Base-by-base conservation (phyloP, 371 early-diverging fungal genomes). In the Quaeritorhiza haematococci region DNA sequence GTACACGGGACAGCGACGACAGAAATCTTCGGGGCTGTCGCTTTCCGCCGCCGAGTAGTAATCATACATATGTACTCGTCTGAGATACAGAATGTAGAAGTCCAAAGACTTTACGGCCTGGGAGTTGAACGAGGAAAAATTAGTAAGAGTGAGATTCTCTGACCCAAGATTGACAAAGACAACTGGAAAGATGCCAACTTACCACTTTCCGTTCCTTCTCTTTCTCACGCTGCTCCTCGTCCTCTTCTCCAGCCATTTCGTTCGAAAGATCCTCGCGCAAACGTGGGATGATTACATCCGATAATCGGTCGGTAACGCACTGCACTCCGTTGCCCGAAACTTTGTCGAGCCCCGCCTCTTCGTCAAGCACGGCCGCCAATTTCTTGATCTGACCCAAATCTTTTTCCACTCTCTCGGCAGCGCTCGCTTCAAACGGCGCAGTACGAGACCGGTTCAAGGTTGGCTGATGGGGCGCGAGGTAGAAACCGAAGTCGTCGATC, bases 1-100 rank as follows among this genome's bases (percentile, higher is more conserved):
- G 10, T 60, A 38, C 17, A 71, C 42, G 41, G 58, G 49, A 13
- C 59, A 48, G 30, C 71, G 63, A 56, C 94, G 83, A 28, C 68
- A 59, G 60, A 93, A 84, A 64, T 94, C 95, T 64, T 94, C 92
- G 2, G 79, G 58, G 33, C 85, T 86, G 53, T 89, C 88, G 42
- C 87, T 83, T 38, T 90, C 92, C 30, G 84, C 66, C 17, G 87
- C 91, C 60, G 89, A 88, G 76, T 96, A 96, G 74, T 93, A 95
- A 76, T 94, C 94, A 60, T 88, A 95, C 68, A 85, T 80, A 72
- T 94, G 93, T 5, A 94, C 93, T n/a, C 83, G 80, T 49, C 93
- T 84, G 33, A 94, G 74, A 59, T 95, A 96, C 56, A 81, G 81
- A 43, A 94, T 79, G 53, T 82, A 72, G 59, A 94, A 63, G 67